phyloP scores from a whole-genome alignment of 2,329 filamentous ascomycete genomes.

The Akanthomyces muscarius region DNA sequence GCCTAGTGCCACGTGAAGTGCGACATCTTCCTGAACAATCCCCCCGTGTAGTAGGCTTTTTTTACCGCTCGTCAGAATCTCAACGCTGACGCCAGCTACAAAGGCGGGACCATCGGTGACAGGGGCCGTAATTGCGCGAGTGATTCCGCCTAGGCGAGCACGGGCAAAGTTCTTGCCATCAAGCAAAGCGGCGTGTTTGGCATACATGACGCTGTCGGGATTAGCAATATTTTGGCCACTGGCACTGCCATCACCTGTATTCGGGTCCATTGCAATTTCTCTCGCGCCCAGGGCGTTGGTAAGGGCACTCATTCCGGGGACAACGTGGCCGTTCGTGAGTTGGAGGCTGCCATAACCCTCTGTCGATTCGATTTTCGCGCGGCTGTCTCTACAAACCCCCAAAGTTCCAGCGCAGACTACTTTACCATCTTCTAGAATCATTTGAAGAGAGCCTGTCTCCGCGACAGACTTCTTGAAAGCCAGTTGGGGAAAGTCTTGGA shows the following conservation, averaged over 20 bases:
- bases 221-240: slow-evolving; percentile 26
- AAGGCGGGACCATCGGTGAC: slow-evolving; percentile 26
- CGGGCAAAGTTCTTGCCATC: slow-evolving; percentile 39
- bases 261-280: slow-evolving; percentile 43
- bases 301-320: slow-evolving; percentile 47
- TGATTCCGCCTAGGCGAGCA: slow-evolving; percentile 42
- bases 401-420: background rate
- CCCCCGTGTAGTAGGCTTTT: slow-evolving; percentile 38
- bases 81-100: slow-evolving; percentile 39
- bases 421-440: background rate
- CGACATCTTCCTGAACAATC: slow-evolving; percentile 40
- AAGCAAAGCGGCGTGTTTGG: slow-evolving; percentile 39
- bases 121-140: slow-evolving; percentile 39
- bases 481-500: slow-evolving; percentile 24
- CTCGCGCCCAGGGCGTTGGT: slow-evolving; percentile 44
- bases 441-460: background rate
- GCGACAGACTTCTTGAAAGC: background rate
- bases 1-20: slow-evolving; percentile 38
- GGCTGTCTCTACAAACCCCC: background rate
- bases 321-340: slow-evolving; percentile 44
- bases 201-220: slow-evolving; percentile 31
- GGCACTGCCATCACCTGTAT: slow-evolving; percentile 44
- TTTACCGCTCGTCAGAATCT: slow-evolving; percentile 35
- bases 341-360: slow-evolving; percentile 29
- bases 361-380: slow-evolving; percentile 28